These are phyloP conservation scores for Platanus orientalis DNA, from an alignment of 164 flowering plant species.

Conservation along the genomic window DNA sequence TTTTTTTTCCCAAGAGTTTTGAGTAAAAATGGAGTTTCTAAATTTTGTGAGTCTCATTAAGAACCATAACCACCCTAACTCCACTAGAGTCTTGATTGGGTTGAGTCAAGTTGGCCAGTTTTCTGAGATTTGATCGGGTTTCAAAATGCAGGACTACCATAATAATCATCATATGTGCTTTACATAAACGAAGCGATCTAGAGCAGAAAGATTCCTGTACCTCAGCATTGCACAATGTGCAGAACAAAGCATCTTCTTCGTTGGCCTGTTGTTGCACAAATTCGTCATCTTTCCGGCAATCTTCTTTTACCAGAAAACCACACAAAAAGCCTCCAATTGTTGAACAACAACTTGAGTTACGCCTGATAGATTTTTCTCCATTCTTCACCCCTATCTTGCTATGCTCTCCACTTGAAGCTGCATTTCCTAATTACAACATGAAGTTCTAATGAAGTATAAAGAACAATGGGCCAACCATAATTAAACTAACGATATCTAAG, in stretches of 20 bases:
- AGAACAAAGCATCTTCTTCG: constrained; percentile 86
- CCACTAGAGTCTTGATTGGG: not conserved
- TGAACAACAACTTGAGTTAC: constrained; percentile 40
- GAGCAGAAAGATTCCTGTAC: constrained; percentile 26
- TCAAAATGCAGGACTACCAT: not conserved
- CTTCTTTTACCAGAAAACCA: constrained; percentile 60
- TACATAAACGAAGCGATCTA: constrained; percentile 5
- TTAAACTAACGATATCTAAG: not conserved
- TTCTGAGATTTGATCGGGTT: not conserved
- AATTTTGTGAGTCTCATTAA: not conserved
- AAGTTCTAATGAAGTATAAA: constrained; percentile 2
- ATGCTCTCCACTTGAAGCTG: constrained; percentile 46
- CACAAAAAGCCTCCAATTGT: constrained; percentile 56
- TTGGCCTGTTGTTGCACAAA: constrained; percentile 39
- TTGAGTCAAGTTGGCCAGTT: not conserved
- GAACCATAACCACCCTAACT: not conserved
- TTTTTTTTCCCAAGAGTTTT: too few species aligned
- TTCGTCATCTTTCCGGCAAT: constrained; percentile 71
- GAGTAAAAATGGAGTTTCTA: too few species aligned
- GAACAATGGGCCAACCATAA: not conserved
- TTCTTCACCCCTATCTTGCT: constrained; percentile 33
- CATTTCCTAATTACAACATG: constrained; percentile 29
- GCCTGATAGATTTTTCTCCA: constrained; percentile 30
- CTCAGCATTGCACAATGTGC: constrained; percentile 97
- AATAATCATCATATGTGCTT: not conserved